Evolutionary conservation across 2,329 filamentous ascomycete genomes (phyloP), one percentile per base, ranked within the genome.

Genomic region (Xylariaceae sp.): DNA sequence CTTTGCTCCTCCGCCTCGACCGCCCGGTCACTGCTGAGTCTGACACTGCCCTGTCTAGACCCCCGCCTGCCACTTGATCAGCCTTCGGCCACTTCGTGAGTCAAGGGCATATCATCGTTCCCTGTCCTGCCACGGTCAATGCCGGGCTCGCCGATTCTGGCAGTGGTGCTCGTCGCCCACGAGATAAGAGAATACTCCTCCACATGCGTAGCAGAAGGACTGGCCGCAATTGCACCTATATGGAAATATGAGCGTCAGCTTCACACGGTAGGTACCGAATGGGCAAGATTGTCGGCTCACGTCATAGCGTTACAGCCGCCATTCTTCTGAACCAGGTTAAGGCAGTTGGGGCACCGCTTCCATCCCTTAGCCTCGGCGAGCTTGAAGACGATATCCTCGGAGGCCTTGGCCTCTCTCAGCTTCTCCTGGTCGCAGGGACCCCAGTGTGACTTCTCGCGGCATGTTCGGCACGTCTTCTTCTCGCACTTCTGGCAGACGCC

Each of bases 331-430:
- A 49, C 29, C 8, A 51, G 2, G 10, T 21, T 27, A 5, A 10
- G 11, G 23, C 48, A 51, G 24, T 44, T 44, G 1, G 45, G 45
- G 19, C 48, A 51, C 3, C 31, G 33, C 21, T 45, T 45, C 48
- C 48, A 51, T 3, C 42, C 43, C n/a, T 44, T 32, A 1, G 19
- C 3, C 12, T 31, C 19, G 19, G 42, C 45, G 3, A 47, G 29
- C 3, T 18, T 12, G 9, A 27, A n/a, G 9, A 47, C 3, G 0
- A 12, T 7, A 0, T 44, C 37, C 5, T 42, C 38, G 16, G 9
- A 14, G 3, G 19, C 14, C 5, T 4, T 19, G 2, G 8, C 11
- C 9, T 40, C 32, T 7, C 36, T 10, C 5, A 44, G 15, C 16
- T 24, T 29, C 1, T 15, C 19, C 23, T 27, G 6, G 22, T 51